Percentiles rank a stretch among this genome's conserved stretches.
Conservation (phyloP, 306 rosid species). For the Pyrus pyrifolia region DNA sequence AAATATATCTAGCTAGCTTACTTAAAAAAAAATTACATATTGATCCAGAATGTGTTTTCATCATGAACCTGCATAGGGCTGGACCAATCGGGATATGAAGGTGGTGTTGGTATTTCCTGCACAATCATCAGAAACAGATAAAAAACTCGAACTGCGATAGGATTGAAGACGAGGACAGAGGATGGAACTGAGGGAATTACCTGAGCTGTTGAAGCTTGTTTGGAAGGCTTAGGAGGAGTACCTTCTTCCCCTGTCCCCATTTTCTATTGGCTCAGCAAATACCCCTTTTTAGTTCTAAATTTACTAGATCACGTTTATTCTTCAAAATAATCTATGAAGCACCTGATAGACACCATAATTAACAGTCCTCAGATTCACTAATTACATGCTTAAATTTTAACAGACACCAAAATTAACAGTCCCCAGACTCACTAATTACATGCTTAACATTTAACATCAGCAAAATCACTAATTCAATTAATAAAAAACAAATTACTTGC, state of each 20-base stretch:
- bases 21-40: neutral
- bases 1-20: neutral
- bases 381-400: neutral
- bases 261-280: conserved; percentile 15
- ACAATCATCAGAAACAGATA: neutral
- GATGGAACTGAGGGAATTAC: conserved; percentile 23
- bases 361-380: neutral
- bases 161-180: neutral
- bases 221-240: conserved; percentile 67
- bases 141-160: neutral
- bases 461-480: neutral
- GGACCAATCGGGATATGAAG: conserved; percentile 92
- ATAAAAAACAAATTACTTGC: neutral
- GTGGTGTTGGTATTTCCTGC: conserved; percentile 64
- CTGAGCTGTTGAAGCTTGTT: conserved; percentile 56
- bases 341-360: conserved; percentile 6
- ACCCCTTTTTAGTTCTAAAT: conserved; percentile 13
- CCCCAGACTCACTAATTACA: neutral
- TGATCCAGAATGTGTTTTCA: conserved; percentile 8
- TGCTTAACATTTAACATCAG: neutral
- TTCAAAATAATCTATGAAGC: conserved; percentile 14
- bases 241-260: conserved; percentile 98
- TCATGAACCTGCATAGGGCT: conserved; percentile 77
- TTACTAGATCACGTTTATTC: conserved; percentile 13
- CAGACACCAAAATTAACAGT: neutral